Conservation (phyloP, 2,329 filamentous ascomycete genomes). For the Fusarium chlamydosporum region DNA sequence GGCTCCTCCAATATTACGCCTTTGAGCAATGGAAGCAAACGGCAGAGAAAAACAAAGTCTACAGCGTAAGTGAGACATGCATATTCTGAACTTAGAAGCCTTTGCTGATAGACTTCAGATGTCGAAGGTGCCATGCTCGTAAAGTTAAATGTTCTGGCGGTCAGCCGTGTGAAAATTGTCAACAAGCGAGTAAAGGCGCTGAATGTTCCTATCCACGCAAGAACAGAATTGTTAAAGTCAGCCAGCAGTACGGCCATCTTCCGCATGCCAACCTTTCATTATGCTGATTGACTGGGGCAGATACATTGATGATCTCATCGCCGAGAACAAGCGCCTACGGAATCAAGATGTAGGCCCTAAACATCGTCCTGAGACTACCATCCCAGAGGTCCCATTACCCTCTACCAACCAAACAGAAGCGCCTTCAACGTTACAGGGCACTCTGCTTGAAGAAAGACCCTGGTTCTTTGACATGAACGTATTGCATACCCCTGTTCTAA, state of each 20-base stretch:
- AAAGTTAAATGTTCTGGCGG: constrained; percentile 56
- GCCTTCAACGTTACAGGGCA: constrained; percentile 37
- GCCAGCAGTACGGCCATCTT: constrained; percentile 47
- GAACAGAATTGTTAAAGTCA: constrained; percentile 53
- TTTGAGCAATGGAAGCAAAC: constrained; percentile 23
- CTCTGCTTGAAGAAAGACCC: constrained; percentile 47
- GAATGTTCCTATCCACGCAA: constrained; percentile 55
- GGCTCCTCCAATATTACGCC: constrained; percentile 26
- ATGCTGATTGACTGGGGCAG: constrained; percentile 32
- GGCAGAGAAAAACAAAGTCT: constrained; percentile 48
- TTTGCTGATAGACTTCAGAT: constrained; percentile 40
- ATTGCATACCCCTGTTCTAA: constrained; percentile 54
- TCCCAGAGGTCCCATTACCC: constrained; percentile 29
- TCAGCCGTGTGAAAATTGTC: constrained; percentile 54
- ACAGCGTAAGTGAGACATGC: constrained; percentile 43
- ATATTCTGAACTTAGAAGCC: not conserved
- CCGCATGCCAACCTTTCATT: accelerated
- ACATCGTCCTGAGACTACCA: constrained; percentile 27
- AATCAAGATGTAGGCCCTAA: constrained; percentile 33
- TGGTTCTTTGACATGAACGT: constrained; percentile 56
- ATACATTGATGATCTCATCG: constrained; percentile 55
- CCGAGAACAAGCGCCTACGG: constrained; percentile 53
- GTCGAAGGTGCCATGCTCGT: constrained; percentile 53
- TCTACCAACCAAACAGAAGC: constrained; percentile 19
- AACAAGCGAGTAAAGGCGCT: constrained; percentile 49